phyloP scores from a whole-genome alignment of 306 rosid genomes.

The Trifolium subterraneum region DNA sequence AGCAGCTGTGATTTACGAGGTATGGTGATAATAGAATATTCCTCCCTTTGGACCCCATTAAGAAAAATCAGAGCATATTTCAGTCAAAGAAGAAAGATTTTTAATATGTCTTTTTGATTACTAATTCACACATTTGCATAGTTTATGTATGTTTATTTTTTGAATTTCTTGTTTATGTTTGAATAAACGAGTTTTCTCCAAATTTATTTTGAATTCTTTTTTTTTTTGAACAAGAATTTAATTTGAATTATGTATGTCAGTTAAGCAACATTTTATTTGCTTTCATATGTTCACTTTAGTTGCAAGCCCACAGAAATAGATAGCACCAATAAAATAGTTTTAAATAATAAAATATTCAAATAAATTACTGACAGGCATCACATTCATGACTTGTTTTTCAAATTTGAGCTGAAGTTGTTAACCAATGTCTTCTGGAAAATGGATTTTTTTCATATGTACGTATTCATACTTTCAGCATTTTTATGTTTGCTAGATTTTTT shows the following conservation, averaged over 20 bases:
- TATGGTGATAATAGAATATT: slow-evolving; percentile 44
- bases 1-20: slow-evolving; percentile 92
- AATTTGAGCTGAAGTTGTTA: slow-evolving; percentile 24
- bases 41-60: slow-evolving; percentile 9
- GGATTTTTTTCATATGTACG: slow-evolving; percentile 1
- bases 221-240: too few species aligned
- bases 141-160: slow-evolving; percentile 13
- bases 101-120: slow-evolving; percentile 25
- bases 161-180: slow-evolving; percentile 29
- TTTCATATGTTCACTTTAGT: slow-evolving; percentile 25
- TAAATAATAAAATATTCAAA: slow-evolving; percentile 12
- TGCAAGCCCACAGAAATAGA: slow-evolving; percentile 31
- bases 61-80: slow-evolving; percentile 32
- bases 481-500: slow-evolving; percentile 1
- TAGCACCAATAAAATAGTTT: slow-evolving; percentile 36
- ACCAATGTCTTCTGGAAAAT: slow-evolving; percentile 21
- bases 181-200: slow-evolving; percentile 5
- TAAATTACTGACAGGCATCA: slow-evolving; percentile 12
- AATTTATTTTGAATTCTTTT: slow-evolving; percentile 25
- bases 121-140: slow-evolving; percentile 13
- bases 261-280: slow-evolving; percentile 17
- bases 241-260: too few species aligned
- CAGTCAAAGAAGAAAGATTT: slow-evolving; percentile 37
- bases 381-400: slow-evolving; percentile 30
- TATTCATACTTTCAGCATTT: slow-evolving; percentile 31